Percentiles rank a stretch among this genome's conserved stretches.
phyloP scores from a whole-genome alignment of 106 monocot genomes.

The Acorus calamus region DNA sequence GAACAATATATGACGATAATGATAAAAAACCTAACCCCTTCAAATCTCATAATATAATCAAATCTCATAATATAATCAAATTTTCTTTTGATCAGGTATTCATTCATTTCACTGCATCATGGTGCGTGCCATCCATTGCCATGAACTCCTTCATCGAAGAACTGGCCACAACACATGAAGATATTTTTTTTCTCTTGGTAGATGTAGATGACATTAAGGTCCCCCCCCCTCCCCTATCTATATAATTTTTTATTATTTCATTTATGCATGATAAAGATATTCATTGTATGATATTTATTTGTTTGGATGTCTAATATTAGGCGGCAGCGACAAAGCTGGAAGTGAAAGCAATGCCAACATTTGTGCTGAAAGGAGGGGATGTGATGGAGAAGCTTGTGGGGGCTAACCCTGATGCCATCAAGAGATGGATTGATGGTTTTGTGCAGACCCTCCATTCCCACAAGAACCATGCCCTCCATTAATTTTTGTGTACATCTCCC shows the following conservation, averaged over 20 bases:
- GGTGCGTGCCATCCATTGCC: constrained; percentile 80
- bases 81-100: constrained; percentile 33
- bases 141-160: constrained; percentile 74
- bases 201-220: constrained; percentile 93
- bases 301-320: constrained; percentile 16
- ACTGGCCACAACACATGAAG: constrained; percentile 35
- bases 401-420: constrained; percentile 75
- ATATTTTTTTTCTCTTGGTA: constrained; percentile 50
- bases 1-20: background rate
- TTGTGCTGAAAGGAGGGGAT: constrained; percentile 45
- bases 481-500: no score
- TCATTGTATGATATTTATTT: background rate
- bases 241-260: background rate
- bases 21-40: no score
- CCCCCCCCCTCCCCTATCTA: background rate
- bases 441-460: background rate
- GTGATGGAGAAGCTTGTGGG: constrained; percentile 49
- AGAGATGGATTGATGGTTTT: constrained; percentile 43
- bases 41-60: no score
- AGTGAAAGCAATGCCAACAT: constrained; percentile 92
- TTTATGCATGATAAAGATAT: background rate
- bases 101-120: constrained; percentile 69
- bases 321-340: constrained; percentile 55
- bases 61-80: background rate
- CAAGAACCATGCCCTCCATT: no score